Base-by-base conservation (phyloP, 2,329 filamentous ascomycete species). In the Zymoseptoria passerinii region DNA sequence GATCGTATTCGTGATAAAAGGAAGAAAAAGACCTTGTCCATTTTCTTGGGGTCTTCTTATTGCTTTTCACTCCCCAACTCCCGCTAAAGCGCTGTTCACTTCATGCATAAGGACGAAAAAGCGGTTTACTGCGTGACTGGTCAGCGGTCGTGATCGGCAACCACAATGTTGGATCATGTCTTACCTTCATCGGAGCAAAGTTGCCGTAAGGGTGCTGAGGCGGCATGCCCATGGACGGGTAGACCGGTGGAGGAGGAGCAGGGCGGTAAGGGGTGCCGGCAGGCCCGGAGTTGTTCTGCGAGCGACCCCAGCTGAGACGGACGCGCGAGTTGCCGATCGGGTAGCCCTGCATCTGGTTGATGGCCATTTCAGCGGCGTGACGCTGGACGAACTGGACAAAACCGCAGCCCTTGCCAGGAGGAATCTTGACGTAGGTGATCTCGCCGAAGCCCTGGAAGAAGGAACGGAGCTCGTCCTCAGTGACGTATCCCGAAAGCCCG, bases 341-440 rank as follows among this genome's bases (percentile, higher is more conserved):
- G 74, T 99, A 99, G 61, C 94, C 94, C 78, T 99, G 94, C 94
- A 99, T 99, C 78, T 99, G 94, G 79, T 99, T 99, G 83, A 99
- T 99, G 67, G 94, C 94, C 94, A 99, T 99, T 80, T 99, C 94
- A 13, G 94, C 94, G 55, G 94, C 94, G 71, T 99, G 94, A 66
- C 94, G 91, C 79, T 99, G 94, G 58, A 99, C 94, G 69, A 99
- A 99, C 77, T 99, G 94, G 60, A 99, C 94, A 73, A 99, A 99
- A 59, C 94, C 94, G 72, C 94, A 99, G 67, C 94, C 94, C 84
- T 99, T 99, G 78, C 94, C 94, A 65, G 94, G 92, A 56, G 94
- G 94, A 60, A 99, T 99, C 86, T 99, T 99, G 80, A 99, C 94
- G 75, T 99, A 99, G 69, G 94, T 99, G 73, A 99, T 99, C 75